Evolutionary conservation across 441 rosid species (phyloP).

Genomic region (Bocquillonia castaneifolia): DNA sequence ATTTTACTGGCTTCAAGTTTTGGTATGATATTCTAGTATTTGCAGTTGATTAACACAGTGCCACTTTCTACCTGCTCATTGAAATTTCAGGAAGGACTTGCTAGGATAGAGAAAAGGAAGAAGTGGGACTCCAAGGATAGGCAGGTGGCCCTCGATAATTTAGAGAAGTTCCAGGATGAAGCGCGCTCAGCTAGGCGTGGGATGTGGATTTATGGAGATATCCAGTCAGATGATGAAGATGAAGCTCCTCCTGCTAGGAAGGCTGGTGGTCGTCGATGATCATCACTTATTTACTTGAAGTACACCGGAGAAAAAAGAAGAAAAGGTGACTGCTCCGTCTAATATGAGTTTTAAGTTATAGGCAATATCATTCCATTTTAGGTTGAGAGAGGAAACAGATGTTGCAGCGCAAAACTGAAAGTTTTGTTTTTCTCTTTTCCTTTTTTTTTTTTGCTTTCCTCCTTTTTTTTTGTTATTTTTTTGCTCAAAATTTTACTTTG

Average conservation of each 20-base stretch:
- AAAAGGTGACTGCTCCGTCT: constrained; percentile 4
- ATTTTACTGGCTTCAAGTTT: no score
- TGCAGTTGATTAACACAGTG: background rate
- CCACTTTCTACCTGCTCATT: constrained; percentile 9
- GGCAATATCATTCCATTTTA: constrained; percentile 15
- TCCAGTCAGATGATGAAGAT: constrained; percentile 94
- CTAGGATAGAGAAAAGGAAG: constrained; percentile 78
- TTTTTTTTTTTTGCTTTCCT: constrained; percentile 15
- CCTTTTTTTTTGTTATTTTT: constrained; percentile 16
- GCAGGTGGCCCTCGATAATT: constrained; percentile 57
- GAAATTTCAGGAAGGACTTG: constrained; percentile 73
- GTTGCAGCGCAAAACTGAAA: constrained; percentile 23
- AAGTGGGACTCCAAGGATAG: constrained; percentile 73
- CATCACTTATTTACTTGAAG: background rate
- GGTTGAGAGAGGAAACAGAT: constrained; percentile 7
- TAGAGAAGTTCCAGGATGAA: constrained; percentile 79
- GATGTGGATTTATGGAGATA: constrained; percentile 91
- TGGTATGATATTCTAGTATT: background rate
- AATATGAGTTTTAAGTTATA: constrained; percentile 26
- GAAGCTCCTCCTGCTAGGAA: constrained; percentile 50
- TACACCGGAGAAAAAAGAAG: constrained; percentile 9
- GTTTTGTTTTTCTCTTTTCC: constrained; percentile 20
- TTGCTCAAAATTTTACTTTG: constrained; percentile 1
- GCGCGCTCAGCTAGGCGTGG: constrained; percentile 66
- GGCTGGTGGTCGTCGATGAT: constrained; percentile 55